Conservation (phyloP, 1,284 basidiomycete genomes). For the Agroathelia rolfsii region DNA sequence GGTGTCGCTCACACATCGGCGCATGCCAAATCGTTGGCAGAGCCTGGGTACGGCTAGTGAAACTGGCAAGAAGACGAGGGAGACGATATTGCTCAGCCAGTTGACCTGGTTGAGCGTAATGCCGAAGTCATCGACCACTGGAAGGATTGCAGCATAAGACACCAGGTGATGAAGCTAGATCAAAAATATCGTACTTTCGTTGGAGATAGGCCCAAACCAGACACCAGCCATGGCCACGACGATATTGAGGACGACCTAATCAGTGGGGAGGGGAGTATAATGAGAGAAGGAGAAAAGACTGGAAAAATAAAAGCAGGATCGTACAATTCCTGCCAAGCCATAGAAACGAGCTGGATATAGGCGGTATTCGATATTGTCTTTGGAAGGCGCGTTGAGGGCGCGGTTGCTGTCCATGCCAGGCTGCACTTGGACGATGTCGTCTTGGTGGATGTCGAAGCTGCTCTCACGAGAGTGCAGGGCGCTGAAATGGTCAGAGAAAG, state of each 20-base stretch:
- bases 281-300: not conserved
- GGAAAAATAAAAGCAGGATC: not conserved
- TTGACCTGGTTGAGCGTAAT: slow-evolving; percentile 31
- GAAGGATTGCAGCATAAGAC: not conserved
- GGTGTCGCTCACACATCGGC: slow-evolving; percentile 21
- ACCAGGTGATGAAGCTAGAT: not conserved
- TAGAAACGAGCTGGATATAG: slow-evolving; percentile 59
- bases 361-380: slow-evolving; percentile 36
- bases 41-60: slow-evolving; percentile 26
- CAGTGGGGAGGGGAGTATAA: not conserved
- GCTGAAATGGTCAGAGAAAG: too few species aligned
- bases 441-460: too few species aligned
- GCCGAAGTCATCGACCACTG: slow-evolving; percentile 27
- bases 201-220: slow-evolving; percentile 38
- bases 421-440: too few species aligned
- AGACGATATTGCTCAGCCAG: slow-evolving; percentile 35
- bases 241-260: slow-evolving; percentile 28
- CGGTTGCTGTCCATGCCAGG: too few species aligned
- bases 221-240: slow-evolving; percentile 27
- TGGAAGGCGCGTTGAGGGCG: too few species aligned
- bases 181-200: slow-evolving; percentile 21
- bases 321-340: slow-evolving; percentile 53
- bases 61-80: slow-evolving; percentile 28
- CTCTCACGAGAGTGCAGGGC: too few species aligned
- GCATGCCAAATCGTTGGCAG: slow-evolving; percentile 26